Percentiles rank a stretch among this genome's conserved stretches.
phyloP scores from a whole-genome alignment of 306 rosid species.

The Dryas octopetala region DNA sequence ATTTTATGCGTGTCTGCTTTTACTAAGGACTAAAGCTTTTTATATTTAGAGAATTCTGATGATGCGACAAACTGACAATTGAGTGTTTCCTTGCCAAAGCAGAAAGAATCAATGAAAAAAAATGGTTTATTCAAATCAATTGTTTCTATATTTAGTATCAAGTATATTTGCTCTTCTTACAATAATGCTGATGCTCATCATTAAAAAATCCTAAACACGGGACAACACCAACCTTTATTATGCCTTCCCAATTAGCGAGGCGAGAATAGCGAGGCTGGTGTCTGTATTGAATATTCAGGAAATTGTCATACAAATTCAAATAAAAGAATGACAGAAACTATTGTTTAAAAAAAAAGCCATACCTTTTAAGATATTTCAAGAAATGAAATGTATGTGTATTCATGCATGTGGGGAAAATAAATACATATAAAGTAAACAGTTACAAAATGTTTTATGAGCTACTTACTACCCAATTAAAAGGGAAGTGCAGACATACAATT shows the following conservation, averaged over 20 bases:
- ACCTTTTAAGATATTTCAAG: neutral
- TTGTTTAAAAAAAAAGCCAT: neutral
- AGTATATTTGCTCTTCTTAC: neutral
- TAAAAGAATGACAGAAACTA: constrained; percentile 8
- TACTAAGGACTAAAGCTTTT: no score
- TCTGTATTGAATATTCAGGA: constrained; percentile 52
- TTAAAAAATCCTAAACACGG: neutral
- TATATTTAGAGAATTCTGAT: neutral
- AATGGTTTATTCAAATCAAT: neutral
- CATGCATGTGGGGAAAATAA: neutral
- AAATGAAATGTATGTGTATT: neutral
- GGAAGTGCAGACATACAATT: constrained; percentile 56
- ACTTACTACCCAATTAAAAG: constrained; percentile 28
- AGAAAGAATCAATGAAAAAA: neutral
- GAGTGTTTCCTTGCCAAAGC: neutral
- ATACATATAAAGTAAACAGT: neutral
- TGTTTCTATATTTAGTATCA: neutral
- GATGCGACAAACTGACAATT: neutral
- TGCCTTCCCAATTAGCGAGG: constrained; percentile 97
- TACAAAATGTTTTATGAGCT: constrained; percentile 4
- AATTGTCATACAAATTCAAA: constrained; percentile 22
- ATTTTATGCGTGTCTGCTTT: no score
- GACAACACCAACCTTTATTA: constrained; percentile 53
- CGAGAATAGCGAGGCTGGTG: constrained; percentile 80
- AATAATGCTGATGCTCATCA: neutral